Conservation (phyloP, 208 protist species). For the Acanthamoeba triangularis region DNA sequence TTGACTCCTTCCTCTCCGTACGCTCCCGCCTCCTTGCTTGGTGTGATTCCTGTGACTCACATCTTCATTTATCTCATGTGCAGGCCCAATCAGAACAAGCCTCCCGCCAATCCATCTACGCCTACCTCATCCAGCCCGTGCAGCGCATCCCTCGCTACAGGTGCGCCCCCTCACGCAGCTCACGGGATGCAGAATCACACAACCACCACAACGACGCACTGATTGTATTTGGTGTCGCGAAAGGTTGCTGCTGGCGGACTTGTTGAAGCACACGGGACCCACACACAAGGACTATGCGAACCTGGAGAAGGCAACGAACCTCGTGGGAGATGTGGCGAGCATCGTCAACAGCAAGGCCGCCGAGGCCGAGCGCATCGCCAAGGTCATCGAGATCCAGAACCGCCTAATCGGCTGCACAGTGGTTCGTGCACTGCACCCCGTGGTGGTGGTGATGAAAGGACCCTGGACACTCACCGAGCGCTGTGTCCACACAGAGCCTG, state of each 20-base stretch:
- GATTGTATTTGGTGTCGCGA: background rate
- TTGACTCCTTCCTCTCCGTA: background rate
- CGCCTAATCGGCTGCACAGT: background rate
- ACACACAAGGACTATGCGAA: background rate
- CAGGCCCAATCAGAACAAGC: background rate
- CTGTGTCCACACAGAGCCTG: too few species aligned
- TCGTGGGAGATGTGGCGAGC: background rate
- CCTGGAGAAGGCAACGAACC: slow-evolving; percentile 13
- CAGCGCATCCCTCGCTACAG: slow-evolving; percentile 35
- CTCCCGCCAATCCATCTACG: slow-evolving; percentile 20
- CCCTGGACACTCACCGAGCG: too few species aligned
- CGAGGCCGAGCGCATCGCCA: slow-evolving; percentile 37
- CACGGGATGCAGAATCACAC: too few species aligned
- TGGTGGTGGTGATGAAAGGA: too few species aligned
- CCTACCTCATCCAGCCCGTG: slow-evolving; percentile 44
- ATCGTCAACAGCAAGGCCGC: slow-evolving; percentile 49
- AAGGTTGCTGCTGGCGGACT: slow-evolving; percentile 15
- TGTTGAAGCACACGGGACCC: slow-evolving; percentile 14
- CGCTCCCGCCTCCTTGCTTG: background rate
- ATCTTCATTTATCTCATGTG: background rate
- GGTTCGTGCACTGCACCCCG: too few species aligned
- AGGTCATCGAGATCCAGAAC: slow-evolving; percentile 67
- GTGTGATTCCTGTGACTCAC: too few species aligned
- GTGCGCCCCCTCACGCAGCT: background rate
- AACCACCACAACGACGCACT: too few species aligned